Conservation (phyloP, 2,329 filamentous ascomycete species). For the Fusarium siculi region DNA sequence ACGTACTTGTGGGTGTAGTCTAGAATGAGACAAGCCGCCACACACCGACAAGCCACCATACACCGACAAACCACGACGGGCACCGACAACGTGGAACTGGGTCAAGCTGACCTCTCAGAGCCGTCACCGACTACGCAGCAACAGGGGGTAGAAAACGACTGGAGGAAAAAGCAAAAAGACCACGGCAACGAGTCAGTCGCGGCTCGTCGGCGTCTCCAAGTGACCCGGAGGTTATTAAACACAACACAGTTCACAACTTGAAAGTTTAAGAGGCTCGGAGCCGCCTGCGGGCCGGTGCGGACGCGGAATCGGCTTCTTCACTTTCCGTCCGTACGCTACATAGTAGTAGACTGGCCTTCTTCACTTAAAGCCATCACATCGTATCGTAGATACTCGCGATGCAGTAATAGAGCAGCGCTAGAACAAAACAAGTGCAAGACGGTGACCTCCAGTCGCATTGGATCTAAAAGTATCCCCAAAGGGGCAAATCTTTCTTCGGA, state of each 20-base stretch:
- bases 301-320: constrained; percentile 38
- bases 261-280: neutral
- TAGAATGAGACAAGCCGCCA: constrained; percentile 31
- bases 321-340: constrained; percentile 25
- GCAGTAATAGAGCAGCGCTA: constrained; percentile 2
- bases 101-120: constrained; percentile 38
- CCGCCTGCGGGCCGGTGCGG: constrained; percentile 38
- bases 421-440: neutral
- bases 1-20: neutral
- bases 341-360: neutral
- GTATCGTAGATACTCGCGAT: neutral
- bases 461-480: neutral
- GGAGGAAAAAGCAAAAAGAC: constrained; percentile 22
- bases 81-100: constrained; percentile 49
- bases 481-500: neutral
- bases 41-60: constrained; percentile 37
- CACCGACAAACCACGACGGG: constrained; percentile 27
- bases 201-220: constrained; percentile 3
- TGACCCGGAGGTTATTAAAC: neutral
- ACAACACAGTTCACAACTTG: neutral
- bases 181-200: constrained; percentile 36
- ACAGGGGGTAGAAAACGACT: constrained; percentile 2
- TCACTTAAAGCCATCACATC: neutral
- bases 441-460: neutral
- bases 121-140: constrained; percentile 3